Evolutionary conservation across 2,329 filamentous ascomycete genomes (phyloP).

Genomic region (Didymosphaeria variabile): DNA sequence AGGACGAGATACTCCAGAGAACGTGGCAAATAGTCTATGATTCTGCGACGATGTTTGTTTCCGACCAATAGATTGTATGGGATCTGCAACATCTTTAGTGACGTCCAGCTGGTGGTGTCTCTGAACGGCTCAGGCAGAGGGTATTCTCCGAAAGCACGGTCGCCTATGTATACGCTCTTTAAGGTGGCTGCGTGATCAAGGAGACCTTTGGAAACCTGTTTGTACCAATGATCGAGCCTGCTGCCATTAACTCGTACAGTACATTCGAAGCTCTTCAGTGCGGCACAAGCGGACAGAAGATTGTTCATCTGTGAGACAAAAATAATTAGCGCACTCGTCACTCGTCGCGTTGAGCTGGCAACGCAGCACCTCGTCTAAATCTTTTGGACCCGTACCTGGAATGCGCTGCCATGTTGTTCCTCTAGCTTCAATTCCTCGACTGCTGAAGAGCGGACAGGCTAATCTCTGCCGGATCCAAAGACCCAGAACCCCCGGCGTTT

Average conservation of each 20-base stretch:
- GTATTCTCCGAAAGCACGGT: too few relatives aligned
- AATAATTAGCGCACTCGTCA: background rate
- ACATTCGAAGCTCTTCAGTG: background rate
- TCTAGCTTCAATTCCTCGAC: background rate
- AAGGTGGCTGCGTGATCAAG: background rate
- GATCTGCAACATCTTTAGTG: background rate
- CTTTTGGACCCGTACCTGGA: background rate
- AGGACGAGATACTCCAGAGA: background rate
- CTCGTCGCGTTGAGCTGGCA: background rate
- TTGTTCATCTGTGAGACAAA: background rate
- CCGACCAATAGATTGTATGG: background rate
- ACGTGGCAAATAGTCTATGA: background rate
- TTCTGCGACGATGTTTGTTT: too few relatives aligned
- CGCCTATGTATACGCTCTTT: background rate
- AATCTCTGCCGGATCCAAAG: background rate
- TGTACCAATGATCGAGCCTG: background rate
- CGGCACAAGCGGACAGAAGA: background rate
- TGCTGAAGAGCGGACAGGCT: background rate
- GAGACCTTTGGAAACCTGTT: background rate
- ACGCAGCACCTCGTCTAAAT: background rate
- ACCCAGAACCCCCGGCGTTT: background rate
- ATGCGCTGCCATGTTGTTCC: too few relatives aligned
- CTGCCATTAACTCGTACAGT: background rate
- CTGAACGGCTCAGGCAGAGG: background rate
- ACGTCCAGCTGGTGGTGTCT: background rate